phyloP scores from a whole-genome alignment of 129 eudicot genomes.

The Cynara cardunculus region DNA sequence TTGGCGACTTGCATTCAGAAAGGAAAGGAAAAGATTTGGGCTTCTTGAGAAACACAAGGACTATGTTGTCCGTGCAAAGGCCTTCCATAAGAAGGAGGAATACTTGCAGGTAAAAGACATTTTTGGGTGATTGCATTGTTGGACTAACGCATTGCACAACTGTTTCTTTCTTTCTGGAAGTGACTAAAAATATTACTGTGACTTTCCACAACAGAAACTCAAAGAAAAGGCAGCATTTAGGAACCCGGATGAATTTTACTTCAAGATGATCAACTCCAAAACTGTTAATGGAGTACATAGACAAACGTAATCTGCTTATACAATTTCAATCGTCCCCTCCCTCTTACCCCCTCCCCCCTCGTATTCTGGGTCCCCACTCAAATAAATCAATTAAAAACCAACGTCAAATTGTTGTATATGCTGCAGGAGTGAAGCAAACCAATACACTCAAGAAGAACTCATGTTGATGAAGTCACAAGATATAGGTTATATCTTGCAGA shows the following conservation, averaged over 20 bases:
- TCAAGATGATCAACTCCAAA: slow-evolving; percentile 74
- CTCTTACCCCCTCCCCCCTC: neutral
- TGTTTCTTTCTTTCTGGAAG: neutral
- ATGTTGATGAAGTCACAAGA: slow-evolving; percentile 94
- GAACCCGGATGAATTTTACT: slow-evolving; percentile 95
- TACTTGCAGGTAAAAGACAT: slow-evolving; percentile 44
- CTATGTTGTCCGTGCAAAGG: slow-evolving; percentile 83
- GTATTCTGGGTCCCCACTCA: neutral
- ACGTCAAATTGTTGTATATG: slow-evolving; percentile 12
- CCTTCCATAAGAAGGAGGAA: slow-evolving; percentile 76
- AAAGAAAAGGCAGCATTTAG: slow-evolving; percentile 79
- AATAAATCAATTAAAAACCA: neutral
- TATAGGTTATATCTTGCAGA: slow-evolving; percentile 84
- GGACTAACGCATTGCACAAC: neutral
- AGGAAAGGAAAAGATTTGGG: slow-evolving; percentile 65
- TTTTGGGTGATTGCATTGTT: neutral
- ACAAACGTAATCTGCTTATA: slow-evolving; percentile 24
- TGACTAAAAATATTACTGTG: neutral
- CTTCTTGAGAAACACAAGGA: slow-evolving; percentile 92
- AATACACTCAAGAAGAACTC: slow-evolving; percentile 73
- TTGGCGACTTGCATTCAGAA: slow-evolving; percentile 28
- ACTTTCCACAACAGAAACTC: slow-evolving; percentile 65
- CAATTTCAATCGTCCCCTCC: neutral
- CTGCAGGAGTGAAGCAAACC: slow-evolving; percentile 64
- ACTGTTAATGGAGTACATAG: slow-evolving; percentile 76